Base-by-base conservation (phyloP, 805 yeast genomes). In the Barnettozyma salicaria region DNA sequence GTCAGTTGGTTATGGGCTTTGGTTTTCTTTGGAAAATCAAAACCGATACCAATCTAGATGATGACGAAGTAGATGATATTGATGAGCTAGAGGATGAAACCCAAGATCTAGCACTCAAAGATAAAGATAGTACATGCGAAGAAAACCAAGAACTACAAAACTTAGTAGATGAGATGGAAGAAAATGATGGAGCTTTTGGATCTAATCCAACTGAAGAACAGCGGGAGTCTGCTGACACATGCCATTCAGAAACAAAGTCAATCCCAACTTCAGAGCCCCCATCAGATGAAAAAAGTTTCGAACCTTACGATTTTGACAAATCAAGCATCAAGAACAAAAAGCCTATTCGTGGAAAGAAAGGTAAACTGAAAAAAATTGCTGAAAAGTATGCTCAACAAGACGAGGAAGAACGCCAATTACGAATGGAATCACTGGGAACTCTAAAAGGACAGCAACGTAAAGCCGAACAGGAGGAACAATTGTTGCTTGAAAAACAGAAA, bases 371-470 rank as follows among this genome's bases (percentile, higher is more conserved):
- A 66, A 88, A 85, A 53, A 83, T 87, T 39, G 80, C 80, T 27
- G 69, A 74, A 42, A 90, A 89, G 53, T 90, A 90, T 53, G 86
- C 79, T 4, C 88, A 82, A 42, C 97, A 90, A 60, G 97, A 90
- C 56, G 96, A 86, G 36, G 92, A 84, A 39, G 97, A 90, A 50
- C 72, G 88, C 39, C 51, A 61, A 31, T 50, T 80, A 39, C 70
- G 94, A 46, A 77, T 90, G 83, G 77, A 81, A 41, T 84, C 82
- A 2, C 62, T 90, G 28, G 97, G 97, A 4, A 84, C 95, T 0
- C 64, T 85, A 52, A 87, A 86, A 49, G 41, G 41, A 7, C 18
- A 31, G 19, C 34, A 38, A 20, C 41, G 41, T 25, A 31, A 62
- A 31, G 54, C 58, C 23, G 63, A 63, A 32, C 52, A 59, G 28